Conservation (phyloP, 441 rosid genomes). For the Isatis lusitanica region DNA sequence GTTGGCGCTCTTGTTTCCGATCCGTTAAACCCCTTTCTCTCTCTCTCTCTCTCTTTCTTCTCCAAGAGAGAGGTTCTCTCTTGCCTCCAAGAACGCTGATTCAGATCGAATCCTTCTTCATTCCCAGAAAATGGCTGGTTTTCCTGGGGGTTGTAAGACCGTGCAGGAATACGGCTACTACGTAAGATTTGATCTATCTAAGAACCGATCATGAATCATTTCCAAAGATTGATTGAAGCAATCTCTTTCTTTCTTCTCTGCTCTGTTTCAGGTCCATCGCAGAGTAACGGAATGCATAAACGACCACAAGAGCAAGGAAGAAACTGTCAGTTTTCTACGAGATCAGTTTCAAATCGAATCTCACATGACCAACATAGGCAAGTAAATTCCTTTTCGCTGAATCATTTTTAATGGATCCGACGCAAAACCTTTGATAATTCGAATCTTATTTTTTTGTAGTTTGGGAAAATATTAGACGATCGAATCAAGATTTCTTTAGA, state of each 20-base stretch:
- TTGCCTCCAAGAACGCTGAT: too few relatives aligned
- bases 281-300: background rate
- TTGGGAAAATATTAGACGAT: background rate
- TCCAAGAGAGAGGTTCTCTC: too few relatives aligned
- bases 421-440: background rate
- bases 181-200: background rate
- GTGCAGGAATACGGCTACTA: background rate
- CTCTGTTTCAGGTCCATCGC: background rate
- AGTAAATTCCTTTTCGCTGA: background rate
- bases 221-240: background rate
- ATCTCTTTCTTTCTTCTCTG: background rate
- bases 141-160: background rate
- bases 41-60: too few relatives aligned
- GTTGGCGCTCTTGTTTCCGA: too few relatives aligned
- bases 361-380: background rate
- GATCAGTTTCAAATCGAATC: background rate
- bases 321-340: background rate
- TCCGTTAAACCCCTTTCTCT: too few relatives aligned
- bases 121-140: background rate
- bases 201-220: background rate
- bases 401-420: background rate
- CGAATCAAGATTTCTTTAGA: background rate
- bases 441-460: background rate
- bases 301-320: background rate
- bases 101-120: too few relatives aligned